Evolutionary conservation across 2,329 filamentous ascomycete species (phyloP).

Genomic region (Verticillium longisporum): DNA sequence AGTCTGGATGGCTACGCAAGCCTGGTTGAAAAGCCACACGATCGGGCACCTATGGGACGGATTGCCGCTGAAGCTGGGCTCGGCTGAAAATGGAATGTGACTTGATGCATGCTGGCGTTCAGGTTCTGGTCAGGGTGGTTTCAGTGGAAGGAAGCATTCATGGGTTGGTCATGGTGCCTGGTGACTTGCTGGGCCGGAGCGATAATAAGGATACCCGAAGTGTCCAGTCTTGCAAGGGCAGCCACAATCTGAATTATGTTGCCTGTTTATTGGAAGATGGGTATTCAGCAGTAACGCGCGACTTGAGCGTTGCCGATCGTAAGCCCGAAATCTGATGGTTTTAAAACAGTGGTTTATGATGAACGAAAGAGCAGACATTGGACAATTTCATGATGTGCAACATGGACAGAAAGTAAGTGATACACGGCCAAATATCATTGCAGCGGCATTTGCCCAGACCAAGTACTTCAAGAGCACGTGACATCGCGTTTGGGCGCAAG

Average conservation of each 20-base stretch:
- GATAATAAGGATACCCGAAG: not conserved
- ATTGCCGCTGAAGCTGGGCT: slow-evolving; percentile 14
- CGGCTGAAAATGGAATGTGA: not conserved
- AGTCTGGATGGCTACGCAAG: slow-evolving; percentile 52
- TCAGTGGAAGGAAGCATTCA: not conserved
- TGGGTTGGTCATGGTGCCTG: not conserved
- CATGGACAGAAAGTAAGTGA: too few species aligned
- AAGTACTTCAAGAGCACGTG: slow-evolving; percentile 2
- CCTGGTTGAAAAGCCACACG: slow-evolving; percentile 46
- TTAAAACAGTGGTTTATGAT: too few species aligned
- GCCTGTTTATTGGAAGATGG: not conserved
- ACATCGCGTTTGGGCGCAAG: slow-evolving; percentile 3
- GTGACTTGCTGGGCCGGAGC: not conserved
- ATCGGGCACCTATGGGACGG: slow-evolving; percentile 35
- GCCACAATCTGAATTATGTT: not conserved
- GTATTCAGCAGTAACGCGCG: too few species aligned
- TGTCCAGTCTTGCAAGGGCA: not conserved
- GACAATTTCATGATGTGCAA: too few species aligned
- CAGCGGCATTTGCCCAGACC: not conserved
- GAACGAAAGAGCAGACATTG: too few species aligned
- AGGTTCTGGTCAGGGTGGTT: not conserved
- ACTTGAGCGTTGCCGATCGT: too few species aligned
- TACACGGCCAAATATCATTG: too few species aligned
- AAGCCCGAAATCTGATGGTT: too few species aligned
- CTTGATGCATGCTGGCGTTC: not conserved